Percentiles rank a stretch among this genome's conserved stretches.
phyloP scores from a whole-genome alignment of 1,284 basidiomycete genomes.

The Psilocybe mexicana region DNA sequence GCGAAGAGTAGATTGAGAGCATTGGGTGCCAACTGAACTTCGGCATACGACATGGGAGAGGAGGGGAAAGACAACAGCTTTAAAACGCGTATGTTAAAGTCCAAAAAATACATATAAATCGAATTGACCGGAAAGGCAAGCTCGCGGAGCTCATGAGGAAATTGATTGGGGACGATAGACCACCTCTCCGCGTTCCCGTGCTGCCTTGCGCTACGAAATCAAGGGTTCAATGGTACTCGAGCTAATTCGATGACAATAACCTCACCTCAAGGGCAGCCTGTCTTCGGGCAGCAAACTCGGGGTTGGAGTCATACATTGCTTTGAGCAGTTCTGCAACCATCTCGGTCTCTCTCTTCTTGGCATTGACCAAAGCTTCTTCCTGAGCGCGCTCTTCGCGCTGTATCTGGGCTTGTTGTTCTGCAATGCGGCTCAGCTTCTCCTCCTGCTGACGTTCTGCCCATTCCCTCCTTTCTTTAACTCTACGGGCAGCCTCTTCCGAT shows the following conservation, averaged over 20 bases:
- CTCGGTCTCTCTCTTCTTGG: conserved; percentile 24
- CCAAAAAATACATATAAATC: conserved; percentile 7
- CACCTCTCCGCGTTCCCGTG: conserved; percentile 27
- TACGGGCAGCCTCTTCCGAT: conserved; percentile 44
- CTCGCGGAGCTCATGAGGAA: conserved; percentile 17
- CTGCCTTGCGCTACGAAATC: conserved; percentile 28
- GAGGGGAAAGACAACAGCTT: conserved; percentile 1
- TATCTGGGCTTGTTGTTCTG: conserved; percentile 34
- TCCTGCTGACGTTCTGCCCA: conserved; percentile 58
- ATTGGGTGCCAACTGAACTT: conserved; percentile 35
- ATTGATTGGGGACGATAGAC: conserved; percentile 16
- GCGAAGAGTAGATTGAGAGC: conserved; percentile 63
- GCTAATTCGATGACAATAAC: neutral
- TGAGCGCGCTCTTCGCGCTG: conserved; percentile 38
- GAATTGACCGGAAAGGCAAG: conserved; percentile 2
- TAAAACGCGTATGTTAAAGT: conserved; percentile 8
- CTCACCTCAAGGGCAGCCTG: conserved; percentile 39
- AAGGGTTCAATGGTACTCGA: neutral
- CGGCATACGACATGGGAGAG: neutral
- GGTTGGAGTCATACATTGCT: conserved; percentile 53
- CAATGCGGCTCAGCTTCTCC: conserved; percentile 45
- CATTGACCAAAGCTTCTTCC: conserved; percentile 25
- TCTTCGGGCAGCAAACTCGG: conserved; percentile 63
- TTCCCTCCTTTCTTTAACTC: conserved; percentile 58
- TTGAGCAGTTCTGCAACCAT: conserved; percentile 49